Evolutionary conservation across 139 green algal genomes (phyloP).

Genomic region (Tetradesmus lagerheimii): DNA sequence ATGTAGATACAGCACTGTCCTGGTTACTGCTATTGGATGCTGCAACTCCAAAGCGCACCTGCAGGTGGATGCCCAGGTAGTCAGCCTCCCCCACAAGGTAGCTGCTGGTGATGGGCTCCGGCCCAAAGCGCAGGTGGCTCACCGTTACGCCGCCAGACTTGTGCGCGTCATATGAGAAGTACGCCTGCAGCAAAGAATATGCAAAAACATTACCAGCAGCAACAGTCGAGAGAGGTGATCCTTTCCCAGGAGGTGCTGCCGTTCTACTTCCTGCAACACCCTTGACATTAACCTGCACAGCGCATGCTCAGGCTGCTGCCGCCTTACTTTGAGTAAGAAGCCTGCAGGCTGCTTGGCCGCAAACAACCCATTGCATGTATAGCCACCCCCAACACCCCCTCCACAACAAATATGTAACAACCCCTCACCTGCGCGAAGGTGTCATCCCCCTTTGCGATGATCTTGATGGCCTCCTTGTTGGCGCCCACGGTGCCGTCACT

Average conservation of each 20-base stretch:
- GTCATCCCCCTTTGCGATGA: slow-evolving; percentile 57
- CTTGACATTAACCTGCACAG: no score
- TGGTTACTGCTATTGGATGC: no score
- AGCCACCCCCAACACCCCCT: no score
- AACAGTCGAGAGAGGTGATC: not conserved
- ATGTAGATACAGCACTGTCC: no score
- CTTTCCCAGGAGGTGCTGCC: no score
- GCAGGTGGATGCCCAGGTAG: slow-evolving; percentile 63
- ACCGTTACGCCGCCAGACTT: slow-evolving; percentile 71
- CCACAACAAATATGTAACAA: no score
- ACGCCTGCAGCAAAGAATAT: slow-evolving; percentile 51
- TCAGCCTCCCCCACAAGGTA: slow-evolving; percentile 68
- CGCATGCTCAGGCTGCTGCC: no score
- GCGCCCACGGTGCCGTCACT: slow-evolving; percentile 70
- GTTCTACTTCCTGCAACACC: no score
- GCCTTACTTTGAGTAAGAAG: no score
- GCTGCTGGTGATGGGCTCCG: slow-evolving; percentile 53
- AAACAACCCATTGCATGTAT: no score
- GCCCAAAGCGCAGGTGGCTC: slow-evolving; percentile 69
- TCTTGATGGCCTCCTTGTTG: slow-evolving; percentile 77
- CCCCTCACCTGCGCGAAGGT: slow-evolving; percentile 55
- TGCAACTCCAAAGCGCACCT: not conserved
- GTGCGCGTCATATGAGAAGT: slow-evolving; percentile 71
- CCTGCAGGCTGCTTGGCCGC: not conserved
- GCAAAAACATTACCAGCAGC: not conserved